phyloP scores from a whole-genome alignment of 305 asterid genomes.

The Ilex paraguariensis region DNA sequence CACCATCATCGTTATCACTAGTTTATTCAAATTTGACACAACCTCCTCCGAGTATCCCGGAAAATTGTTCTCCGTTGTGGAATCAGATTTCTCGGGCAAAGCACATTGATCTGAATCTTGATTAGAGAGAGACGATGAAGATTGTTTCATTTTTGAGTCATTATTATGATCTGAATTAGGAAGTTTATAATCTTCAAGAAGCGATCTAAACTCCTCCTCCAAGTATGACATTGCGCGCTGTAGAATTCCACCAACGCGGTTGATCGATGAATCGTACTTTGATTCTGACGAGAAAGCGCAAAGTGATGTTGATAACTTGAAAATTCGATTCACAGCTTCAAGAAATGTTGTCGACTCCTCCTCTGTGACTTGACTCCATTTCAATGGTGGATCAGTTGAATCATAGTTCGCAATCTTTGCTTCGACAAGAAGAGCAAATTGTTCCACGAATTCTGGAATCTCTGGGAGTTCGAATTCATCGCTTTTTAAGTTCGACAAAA shows the following conservation, averaged over 20 bases:
- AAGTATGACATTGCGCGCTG: constrained; percentile 69
- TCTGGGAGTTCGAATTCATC: constrained; percentile 27
- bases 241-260: constrained; percentile 50
- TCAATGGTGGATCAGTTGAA: constrained; percentile 32
- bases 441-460: constrained; percentile 60
- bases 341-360: constrained; percentile 52
- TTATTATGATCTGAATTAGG: constrained; percentile 11
- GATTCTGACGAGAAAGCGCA: constrained; percentile 39
- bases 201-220: constrained; percentile 67
- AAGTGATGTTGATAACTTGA: constrained; percentile 38
- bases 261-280: constrained; percentile 56
- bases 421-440: constrained; percentile 63
- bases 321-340: constrained; percentile 34
- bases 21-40: constrained; percentile 25
- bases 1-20: constrained; percentile 46
- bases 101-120: constrained; percentile 27
- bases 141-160: constrained; percentile 13
- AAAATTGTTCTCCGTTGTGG: constrained; percentile 10
- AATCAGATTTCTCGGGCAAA: constrained; percentile 15
- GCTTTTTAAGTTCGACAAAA: constrained; percentile 15
- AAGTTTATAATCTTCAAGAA: constrained; percentile 50
- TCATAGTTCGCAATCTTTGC: constrained; percentile 51
- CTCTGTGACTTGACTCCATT: constrained; percentile 43
- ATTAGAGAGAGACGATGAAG: constrained; percentile 1
- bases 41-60: constrained; percentile 47